Base-by-base conservation (phyloP, 495 filamentous ascomycete genomes). In the Margaritispora aquatica region DNA sequence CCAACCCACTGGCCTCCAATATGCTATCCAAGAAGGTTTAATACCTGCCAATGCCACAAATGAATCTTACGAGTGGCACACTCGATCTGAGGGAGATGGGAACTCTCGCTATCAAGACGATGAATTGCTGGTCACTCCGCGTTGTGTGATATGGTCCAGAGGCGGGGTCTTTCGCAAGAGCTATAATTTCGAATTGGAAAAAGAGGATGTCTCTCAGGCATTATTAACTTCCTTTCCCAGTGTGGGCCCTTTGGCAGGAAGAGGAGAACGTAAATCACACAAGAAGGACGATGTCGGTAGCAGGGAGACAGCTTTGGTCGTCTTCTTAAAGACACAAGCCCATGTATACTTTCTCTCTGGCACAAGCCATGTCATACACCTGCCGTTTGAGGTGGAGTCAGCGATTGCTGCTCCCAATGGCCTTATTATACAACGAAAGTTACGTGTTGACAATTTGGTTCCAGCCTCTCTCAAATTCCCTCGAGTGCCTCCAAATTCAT, bases 271-370 rank as follows among this genome's bases (percentile, higher is more conserved):
- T 36, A 15, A 19, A 1, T 3, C 19, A 22, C 62, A 63, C 22
- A 63, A 55, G 17, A 54, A 60, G 23, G 49, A 51, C 57, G 66
- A 55, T 56, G 54, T 57, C 53, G 63, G 55, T 10, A 60, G 60
- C 1, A 23, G 57, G 64, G 74, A 84, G 69, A 80, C 87, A 64
- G 88, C 94, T 24, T 74, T 99, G 52, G 91, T 97, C 5, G 86
- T 97, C 38, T 87, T 97, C 62, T 81, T 99, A 58, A 94, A 92
- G 70, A 88, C 89, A 2, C 93, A 97, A 67, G 92, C 90, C 23
- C 94, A 96, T 67, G 83, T 97, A 64, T 95, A 88, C 76, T 96
- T 93, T 69, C 81, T 96, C n/a, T 79, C 86, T 19, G 92, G 92
- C 2, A 83, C 88, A 23, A 96, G 84, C 71, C 90, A 97, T 80